Conservation (phyloP, 257 asterid genomes). For the Nicotiana undulata region DNA sequence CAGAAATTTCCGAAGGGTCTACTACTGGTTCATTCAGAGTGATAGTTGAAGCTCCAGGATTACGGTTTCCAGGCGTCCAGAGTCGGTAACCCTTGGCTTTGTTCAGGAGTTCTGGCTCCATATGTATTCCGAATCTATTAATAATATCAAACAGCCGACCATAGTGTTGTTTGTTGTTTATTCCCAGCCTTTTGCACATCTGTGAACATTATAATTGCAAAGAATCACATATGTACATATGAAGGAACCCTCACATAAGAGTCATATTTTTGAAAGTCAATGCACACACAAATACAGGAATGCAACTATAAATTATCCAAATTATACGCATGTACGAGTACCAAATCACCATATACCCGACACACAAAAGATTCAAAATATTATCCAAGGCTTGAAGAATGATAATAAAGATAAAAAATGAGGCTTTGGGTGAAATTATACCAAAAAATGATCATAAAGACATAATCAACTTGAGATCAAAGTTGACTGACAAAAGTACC, state of each 20-base stretch:
- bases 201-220: slow-evolving; percentile 21
- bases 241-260: neutral
- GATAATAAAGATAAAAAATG: neutral
- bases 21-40: slow-evolving; percentile 21
- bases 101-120: slow-evolving; percentile 51
- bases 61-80: slow-evolving; percentile 67
- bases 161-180: slow-evolving; percentile 64
- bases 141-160: slow-evolving; percentile 46
- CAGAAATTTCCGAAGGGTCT: slow-evolving; percentile 21
- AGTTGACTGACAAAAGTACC: neutral
- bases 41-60: slow-evolving; percentile 32
- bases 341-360: neutral
- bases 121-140: slow-evolving; percentile 60
- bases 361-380: neutral
- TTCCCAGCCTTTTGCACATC: slow-evolving; percentile 75
- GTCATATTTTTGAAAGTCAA: slow-evolving; percentile 6
- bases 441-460: neutral
- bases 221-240: slow-evolving; percentile 5
- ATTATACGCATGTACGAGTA: neutral
- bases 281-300: neutral
- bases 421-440: neutral
- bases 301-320: neutral
- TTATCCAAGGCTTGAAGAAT: neutral
- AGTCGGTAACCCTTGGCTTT: slow-evolving; percentile 63
- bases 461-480: neutral